These are phyloP conservation scores for Zancudomyces culisetae DNA, from an alignment of 371 early-diverging fungal genomes.

Conservation along the genomic window DNA sequence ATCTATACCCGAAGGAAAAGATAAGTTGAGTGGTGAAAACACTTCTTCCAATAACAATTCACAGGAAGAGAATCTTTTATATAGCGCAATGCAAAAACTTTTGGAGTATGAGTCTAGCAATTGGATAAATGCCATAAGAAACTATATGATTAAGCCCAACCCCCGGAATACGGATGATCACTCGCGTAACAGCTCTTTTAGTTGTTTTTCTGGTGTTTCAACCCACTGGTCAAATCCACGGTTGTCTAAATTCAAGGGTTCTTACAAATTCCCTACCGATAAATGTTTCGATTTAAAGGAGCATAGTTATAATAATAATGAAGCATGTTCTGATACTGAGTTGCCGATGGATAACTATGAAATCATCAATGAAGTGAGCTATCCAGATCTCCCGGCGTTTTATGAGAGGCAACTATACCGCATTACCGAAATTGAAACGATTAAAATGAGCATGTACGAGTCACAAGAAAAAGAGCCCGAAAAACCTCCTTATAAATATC, in stretches of 20 bases:
- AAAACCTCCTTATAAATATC: constrained; percentile 18
- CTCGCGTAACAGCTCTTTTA: no score
- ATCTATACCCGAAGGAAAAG: background rate
- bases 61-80: background rate
- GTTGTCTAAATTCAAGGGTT: no score
- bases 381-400: background rate
- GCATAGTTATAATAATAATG: no score
- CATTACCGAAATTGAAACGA: background rate
- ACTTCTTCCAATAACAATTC: no score
- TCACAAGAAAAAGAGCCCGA: no score
- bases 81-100: background rate
- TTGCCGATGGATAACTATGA: background rate
- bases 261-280: no score
- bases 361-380: background rate
- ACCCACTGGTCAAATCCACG: no score
- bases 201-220: no score
- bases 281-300: no score
- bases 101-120: constrained; percentile 13
- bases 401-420: background rate
- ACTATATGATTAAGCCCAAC: background rate
- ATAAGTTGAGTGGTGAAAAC: background rate
- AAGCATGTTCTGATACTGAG: no score
- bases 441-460: no score
- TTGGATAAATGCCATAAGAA: constrained; percentile 14
- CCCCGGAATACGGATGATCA: background rate